phyloP scores from a whole-genome alignment of 2,329 filamentous ascomycete species.

The Epichloe baconii region DNA sequence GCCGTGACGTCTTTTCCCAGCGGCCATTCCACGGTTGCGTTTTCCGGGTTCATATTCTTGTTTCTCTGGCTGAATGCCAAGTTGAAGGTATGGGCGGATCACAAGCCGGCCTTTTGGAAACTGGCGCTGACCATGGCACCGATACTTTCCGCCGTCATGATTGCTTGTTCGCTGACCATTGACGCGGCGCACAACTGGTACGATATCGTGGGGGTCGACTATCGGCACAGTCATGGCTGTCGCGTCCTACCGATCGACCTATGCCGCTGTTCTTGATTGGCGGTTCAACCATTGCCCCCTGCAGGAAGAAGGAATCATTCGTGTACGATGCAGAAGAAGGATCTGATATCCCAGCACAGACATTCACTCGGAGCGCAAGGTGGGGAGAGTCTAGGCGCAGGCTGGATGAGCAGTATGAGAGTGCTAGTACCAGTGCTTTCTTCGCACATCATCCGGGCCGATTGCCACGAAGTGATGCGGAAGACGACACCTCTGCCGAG shows the following conservation, averaged over 20 bases:
- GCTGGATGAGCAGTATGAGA: background rate
- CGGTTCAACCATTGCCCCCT: conserved; percentile 56
- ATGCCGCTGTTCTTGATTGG: conserved; percentile 57
- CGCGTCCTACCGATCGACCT: conserved; percentile 51
- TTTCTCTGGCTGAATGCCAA: conserved; percentile 60
- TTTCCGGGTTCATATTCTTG: conserved; percentile 50
- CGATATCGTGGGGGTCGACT: conserved; percentile 49
- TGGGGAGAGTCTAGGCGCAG: conserved; percentile 15
- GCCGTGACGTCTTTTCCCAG: conserved; percentile 54
- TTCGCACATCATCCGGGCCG: background rate
- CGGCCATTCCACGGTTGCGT: conserved; percentile 53
- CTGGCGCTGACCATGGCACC: conserved; percentile 44
- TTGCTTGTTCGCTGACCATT: conserved; percentile 49
- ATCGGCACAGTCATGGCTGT: conserved; percentile 53
- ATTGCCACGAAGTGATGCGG: background rate
- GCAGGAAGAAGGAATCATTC: conserved; percentile 16
- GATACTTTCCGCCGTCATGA: conserved; percentile 44
- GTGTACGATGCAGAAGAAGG: conserved; percentile 8
- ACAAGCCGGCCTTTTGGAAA: conserved; percentile 56
- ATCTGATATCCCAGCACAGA: conserved; percentile 10
- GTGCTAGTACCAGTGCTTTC: background rate
- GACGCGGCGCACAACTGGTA: conserved; percentile 59
- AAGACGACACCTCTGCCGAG: background rate
- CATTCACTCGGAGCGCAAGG: conserved; percentile 13
- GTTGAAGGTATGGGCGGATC: conserved; percentile 55